Percentiles rank a stretch among this genome's conserved stretches.
These are phyloP conservation scores for Penicillium sp. DNA, from an alignment of 2,329 filamentous ascomycete genomes.

Conservation along the genomic window DNA sequence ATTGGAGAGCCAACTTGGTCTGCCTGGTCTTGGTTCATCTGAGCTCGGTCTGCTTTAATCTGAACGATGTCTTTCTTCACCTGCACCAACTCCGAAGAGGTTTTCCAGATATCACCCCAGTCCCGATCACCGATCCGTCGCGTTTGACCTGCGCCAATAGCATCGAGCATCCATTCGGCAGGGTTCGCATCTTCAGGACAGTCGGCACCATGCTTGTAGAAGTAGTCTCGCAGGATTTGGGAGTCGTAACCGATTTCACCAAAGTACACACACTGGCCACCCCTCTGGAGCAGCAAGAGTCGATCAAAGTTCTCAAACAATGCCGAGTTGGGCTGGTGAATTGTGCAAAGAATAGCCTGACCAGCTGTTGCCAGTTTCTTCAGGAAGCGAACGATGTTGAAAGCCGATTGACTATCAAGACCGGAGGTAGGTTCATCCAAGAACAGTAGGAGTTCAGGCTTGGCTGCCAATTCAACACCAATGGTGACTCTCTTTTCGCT, in stretches of 20 bases:
- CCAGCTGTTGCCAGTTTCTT: constrained; percentile 60
- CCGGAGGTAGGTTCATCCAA: constrained; percentile 64
- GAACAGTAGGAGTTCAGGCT: constrained; percentile 60
- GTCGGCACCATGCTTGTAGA: constrained; percentile 53
- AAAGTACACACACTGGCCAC: constrained; percentile 57
- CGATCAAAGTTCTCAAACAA: constrained; percentile 61
- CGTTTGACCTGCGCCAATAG: constrained; percentile 72
- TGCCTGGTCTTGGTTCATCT: constrained; percentile 42
- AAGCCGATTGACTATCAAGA: constrained; percentile 59
- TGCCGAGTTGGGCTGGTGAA: constrained; percentile 60
- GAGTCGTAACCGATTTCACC: constrained; percentile 57
- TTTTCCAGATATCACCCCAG: constrained; percentile 78
- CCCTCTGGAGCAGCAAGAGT: constrained; percentile 55
- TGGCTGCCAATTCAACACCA: constrained; percentile 40
- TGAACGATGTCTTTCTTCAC: constrained; percentile 65
- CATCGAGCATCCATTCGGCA: constrained; percentile 54
- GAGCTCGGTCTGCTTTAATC: constrained; percentile 64
- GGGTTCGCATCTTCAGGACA: constrained; percentile 55
- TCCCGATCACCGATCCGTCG: constrained; percentile 72
- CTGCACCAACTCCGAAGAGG: constrained; percentile 65
- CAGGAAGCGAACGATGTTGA: constrained; percentile 61
- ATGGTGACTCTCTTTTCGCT: constrained; percentile 46
- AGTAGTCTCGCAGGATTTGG: constrained; percentile 52
- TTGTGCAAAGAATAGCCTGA: constrained; percentile 62
- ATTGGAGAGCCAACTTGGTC: constrained; percentile 47